Base-by-base conservation (phyloP, 2,329 filamentous ascomycete species). In the Colletotrichum tropicicola region DNA sequence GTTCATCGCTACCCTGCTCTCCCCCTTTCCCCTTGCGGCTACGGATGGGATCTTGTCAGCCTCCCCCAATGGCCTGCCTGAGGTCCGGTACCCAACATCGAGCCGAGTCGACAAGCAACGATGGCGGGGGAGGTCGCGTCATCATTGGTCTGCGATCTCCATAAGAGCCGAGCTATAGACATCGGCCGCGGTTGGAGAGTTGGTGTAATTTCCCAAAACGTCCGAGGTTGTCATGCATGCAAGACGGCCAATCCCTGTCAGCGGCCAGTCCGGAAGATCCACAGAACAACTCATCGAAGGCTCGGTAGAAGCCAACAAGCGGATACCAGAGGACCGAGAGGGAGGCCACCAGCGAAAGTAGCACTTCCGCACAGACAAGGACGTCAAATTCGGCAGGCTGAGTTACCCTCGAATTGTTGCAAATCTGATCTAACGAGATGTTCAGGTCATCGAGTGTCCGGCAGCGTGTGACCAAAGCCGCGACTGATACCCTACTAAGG, bases 121-220 rank as follows among this genome's bases (percentile, higher is more conserved):
- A 55, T 59, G 68, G 65, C 59, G 59, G 69, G 69, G 68, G 60
- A 66, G 52, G 72, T 75, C 70, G 70, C 72, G 72, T 73, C 73
- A 71, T 71, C 69, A 76, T 73, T 69, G 65, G 65, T 39, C 62
- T 56, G 58, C 60, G 73, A 76, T 76, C 70, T 71, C 69, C 74
- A 76, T 77, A 79, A 73, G 72, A 78, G 72, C 73, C 70, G 72
- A 74, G 61, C 69, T 80, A 79, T 78, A 73, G 74, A 69, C 70
- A 71, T 71, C 68, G 71, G 70, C 65, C 68, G 73, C 73, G 75
- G 72, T 70, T 75, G 77, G 57, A 77, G 70, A 73, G 64, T 73
- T 75, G 74, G 69, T 74, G 73, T 73, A 80, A 81, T 81, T 82
- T 82, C 80, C 81, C 77, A 80, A 81, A 77, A 54, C 66, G 73